Evolutionary conservation across 73 alveolate genomes (phyloP), one percentile per base, ranked within the genome.

Genomic region (Paramecium pentaurelia): DNA sequence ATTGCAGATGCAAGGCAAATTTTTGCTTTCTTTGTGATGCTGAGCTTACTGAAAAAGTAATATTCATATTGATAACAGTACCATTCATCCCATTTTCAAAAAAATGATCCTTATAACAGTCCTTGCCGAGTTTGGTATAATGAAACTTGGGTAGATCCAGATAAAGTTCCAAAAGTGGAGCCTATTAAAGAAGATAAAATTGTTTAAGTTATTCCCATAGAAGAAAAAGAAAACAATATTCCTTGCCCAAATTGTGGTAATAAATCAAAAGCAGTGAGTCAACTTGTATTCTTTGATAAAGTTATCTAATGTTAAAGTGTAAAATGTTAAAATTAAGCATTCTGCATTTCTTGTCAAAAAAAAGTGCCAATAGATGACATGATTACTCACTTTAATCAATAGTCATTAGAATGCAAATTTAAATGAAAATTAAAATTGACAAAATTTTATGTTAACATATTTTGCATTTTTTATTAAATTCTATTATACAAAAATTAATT

Each of bases 91-190:
- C 89, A 77, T 77, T 77, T 6, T 1, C 10, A 77, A 38, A 77
- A 77, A 1, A 20, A 77, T 38, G 70, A 77, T 40, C 71, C 89
- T 6, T 77, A 9, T 30, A 42, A 42, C 2, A 42, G 89, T 44
- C 71, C 89, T 1, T 77, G 89, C 18, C 38, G 89, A 77, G 25
- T 77, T 7, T 27, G 49, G 70, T 28, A 27, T 6, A 42, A 77
- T 42, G 89, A 47, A 20, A 77, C 40, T 27, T 77, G 89, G 89
- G 89, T 77, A 2, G 89, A 60, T 60, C 77, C 77, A 8, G 44
- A 22, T 30, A 60, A 60, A 60, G 77, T 60, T 6, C 77, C 77
- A 60, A 60, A 60, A 18, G 20, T 9, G 7, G 16, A n/a, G 8
- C 28, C 77, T 1, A 18, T 42, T 42, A 7, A 42, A 42, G 20